A percentile compares a stretch with the other conserved stretches of the same genome.
These are phyloP conservation scores for Ophiosphaerella narmari DNA, from an alignment of 2,329 filamentous ascomycete genomes.

Conservation along the genomic window DNA sequence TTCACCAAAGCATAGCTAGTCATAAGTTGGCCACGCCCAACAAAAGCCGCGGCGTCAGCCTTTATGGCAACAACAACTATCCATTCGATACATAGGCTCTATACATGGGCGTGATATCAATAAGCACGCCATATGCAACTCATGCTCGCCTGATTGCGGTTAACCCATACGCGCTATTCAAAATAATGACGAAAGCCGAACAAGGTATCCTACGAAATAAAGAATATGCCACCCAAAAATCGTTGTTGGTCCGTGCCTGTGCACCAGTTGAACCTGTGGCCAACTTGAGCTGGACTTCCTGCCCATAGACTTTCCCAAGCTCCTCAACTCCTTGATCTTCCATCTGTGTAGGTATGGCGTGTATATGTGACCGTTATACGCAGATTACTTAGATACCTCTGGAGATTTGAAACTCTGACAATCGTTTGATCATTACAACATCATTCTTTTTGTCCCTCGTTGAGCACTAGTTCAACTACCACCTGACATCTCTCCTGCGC, in stretches of 20 bases:
- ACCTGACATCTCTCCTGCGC: conserved; percentile 83
- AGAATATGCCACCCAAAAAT: conserved; percentile 3
- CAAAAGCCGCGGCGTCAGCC: neutral
- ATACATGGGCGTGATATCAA: neutral
- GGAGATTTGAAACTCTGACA: neutral
- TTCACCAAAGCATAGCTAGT: no score
- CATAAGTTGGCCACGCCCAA: neutral
- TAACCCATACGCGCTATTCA: neutral
- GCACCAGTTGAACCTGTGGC: neutral
- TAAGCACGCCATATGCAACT: neutral
- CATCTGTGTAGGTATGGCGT: neutral
- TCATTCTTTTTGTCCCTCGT: conserved; percentile 74
- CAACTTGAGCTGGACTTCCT: neutral
- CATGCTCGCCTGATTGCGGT: neutral
- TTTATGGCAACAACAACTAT: neutral
- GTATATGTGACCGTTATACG: neutral
- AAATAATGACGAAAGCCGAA: neutral
- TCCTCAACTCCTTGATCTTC: conserved; percentile 1
- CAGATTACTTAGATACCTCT: neutral
- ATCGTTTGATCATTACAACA: neutral
- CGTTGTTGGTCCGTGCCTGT: neutral
- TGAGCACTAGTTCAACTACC: conserved; percentile 88
- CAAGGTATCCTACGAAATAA: conserved; percentile 1
- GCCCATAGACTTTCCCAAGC: neutral
- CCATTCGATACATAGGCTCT: neutral